Percentiles rank a stretch among this genome's conserved stretches.
These are phyloP conservation scores for Naematelia aurantialba DNA, from an alignment of 768 basidiomycete genomes.

Conservation along the genomic window DNA sequence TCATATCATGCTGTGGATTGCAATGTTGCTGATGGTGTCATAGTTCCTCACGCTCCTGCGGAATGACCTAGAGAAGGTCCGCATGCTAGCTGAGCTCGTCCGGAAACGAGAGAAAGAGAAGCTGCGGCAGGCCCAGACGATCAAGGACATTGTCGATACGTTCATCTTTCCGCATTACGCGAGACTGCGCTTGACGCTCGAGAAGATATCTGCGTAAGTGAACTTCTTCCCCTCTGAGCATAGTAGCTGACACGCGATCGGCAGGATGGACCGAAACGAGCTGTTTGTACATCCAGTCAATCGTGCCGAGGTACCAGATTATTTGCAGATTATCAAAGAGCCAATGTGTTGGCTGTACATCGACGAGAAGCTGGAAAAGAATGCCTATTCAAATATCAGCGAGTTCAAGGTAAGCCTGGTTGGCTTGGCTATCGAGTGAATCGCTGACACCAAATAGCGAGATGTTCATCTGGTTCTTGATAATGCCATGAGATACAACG, in stretches of 20 bases:
- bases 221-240: not conserved
- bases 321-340: constrained; percentile 78
- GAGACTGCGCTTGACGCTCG: constrained; percentile 62
- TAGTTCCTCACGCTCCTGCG: constrained; percentile 63
- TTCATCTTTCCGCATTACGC: constrained; percentile 67
- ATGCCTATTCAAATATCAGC: constrained; percentile 67
- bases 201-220: constrained; percentile 66
- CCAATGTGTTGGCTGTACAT: constrained; percentile 93
- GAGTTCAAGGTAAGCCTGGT: constrained; percentile 58
- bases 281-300: constrained; percentile 76
- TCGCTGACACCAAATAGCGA: constrained; percentile 37
- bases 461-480: constrained; percentile 82
- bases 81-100: constrained; percentile 62
- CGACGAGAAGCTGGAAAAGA: constrained; percentile 77
- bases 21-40: constrained; percentile 6
- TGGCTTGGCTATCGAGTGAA: not conserved
- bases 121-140: constrained; percentile 58
- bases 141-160: constrained; percentile 63
- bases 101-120: constrained; percentile 80
- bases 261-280: constrained; percentile 67
- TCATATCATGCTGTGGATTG: constrained; percentile 3
- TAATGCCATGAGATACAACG: constrained; percentile 85
- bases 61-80: constrained; percentile 71
- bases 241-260: not conserved
- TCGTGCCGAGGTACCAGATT: constrained; percentile 73